Conservation (phyloP, 805 yeast genomes). For the Phaffomyces antillensis region DNA sequence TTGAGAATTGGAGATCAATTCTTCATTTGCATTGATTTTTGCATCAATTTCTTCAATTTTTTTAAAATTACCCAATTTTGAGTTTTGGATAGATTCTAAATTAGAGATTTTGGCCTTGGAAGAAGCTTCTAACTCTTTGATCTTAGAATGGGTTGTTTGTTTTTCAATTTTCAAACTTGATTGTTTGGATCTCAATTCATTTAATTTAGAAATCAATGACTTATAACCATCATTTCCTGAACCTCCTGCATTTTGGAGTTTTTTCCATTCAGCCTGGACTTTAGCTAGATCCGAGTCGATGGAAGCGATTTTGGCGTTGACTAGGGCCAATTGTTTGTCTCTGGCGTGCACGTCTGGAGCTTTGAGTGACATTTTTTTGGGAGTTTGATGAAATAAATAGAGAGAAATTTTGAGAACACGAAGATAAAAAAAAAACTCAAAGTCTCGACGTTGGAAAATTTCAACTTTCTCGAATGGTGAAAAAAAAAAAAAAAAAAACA, state of each 20-base stretch:
- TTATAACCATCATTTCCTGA: constrained; percentile 2
- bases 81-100: constrained; percentile 54
- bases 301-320: constrained; percentile 29
- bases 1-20: constrained; percentile 66
- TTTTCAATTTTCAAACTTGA: constrained; percentile 40
- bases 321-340: constrained; percentile 38
- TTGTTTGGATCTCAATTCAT: constrained; percentile 38
- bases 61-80: constrained; percentile 60
- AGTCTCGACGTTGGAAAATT: too few species aligned
- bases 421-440: background rate
- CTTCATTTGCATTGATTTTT: constrained; percentile 61
- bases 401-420: background rate
- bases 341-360: constrained; percentile 66
- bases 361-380: constrained; percentile 40
- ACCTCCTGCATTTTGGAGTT: constrained; percentile 2
- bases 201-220: constrained; percentile 39
- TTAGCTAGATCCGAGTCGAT: constrained; percentile 20
- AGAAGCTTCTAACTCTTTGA: constrained; percentile 60
- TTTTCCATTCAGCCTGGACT: constrained; percentile 45
- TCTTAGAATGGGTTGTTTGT: constrained; percentile 48
- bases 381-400: too few species aligned
- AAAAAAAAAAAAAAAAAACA: too few species aligned
- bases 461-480: too few species aligned
- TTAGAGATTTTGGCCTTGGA: constrained; percentile 73
- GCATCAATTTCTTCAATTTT: constrained; percentile 61